Conservation (phyloP, 768 basidiomycete species). For the Leccinum sublutescens region DNA sequence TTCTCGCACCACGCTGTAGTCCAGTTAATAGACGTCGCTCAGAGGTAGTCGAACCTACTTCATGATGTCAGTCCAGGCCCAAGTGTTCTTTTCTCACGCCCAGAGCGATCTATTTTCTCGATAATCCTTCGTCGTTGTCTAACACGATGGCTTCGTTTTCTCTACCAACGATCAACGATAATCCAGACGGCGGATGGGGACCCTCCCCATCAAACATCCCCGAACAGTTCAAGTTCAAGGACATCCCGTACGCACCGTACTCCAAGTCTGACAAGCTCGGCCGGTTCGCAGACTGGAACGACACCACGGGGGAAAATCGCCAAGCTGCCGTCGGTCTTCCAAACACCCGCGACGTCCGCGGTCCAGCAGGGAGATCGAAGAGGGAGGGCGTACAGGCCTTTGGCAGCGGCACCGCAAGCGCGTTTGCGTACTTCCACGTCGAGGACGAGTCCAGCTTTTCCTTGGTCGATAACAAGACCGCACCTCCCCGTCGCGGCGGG, state of each 20-base stretch:
- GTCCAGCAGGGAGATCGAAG: conserved; percentile 55
- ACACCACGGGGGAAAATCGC: conserved; percentile 62
- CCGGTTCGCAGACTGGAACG: conserved; percentile 97
- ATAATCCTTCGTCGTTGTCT: conserved; percentile 8
- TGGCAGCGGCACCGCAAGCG: conserved; percentile 85
- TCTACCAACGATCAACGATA: conserved; percentile 86
- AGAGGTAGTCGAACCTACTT: conserved; percentile 51
- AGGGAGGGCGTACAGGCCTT: conserved; percentile 82
- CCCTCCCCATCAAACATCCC: conserved; percentile 82
- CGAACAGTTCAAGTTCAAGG: conserved; percentile 94
- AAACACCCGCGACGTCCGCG: conserved; percentile 48
- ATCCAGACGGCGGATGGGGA: conserved; percentile 93
- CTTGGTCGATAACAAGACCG: conserved; percentile 85
- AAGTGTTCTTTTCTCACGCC: conserved; percentile 25
- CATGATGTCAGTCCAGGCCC: conserved; percentile 54
- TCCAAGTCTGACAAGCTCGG: conserved; percentile 99
- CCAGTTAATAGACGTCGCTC: not conserved
- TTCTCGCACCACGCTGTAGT: conserved; percentile 80
- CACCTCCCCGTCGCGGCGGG: conserved; percentile 67
- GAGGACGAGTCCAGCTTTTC: conserved; percentile 98
- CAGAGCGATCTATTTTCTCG: conserved; percentile 16
- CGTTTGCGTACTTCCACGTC: conserved; percentile 96
- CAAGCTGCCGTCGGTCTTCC: conserved; percentile 51
- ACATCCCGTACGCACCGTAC: conserved; percentile 98
- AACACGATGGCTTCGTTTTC: conserved; percentile 72